Evolutionary conservation across 2,329 filamentous ascomycete genomes (phyloP).

Genomic region (Didymella pinodella): DNA sequence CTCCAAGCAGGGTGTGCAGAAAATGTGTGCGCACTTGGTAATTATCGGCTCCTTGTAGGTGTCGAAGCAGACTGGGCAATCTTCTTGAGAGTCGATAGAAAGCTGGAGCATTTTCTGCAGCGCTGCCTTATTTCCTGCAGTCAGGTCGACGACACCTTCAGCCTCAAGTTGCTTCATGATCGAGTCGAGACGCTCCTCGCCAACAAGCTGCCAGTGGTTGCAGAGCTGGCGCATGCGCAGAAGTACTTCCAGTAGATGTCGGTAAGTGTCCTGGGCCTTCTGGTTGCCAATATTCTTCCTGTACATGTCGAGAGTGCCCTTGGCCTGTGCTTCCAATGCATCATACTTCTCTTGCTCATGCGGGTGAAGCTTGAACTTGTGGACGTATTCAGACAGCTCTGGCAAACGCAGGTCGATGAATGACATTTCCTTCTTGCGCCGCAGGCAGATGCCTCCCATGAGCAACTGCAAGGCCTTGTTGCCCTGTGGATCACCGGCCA

Average conservation of each 20-base stretch:
- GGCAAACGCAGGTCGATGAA: constrained; percentile 85
- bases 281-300: constrained; percentile 55
- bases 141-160: constrained; percentile 73
- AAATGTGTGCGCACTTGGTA: constrained; percentile 83
- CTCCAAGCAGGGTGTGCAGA: constrained; percentile 76
- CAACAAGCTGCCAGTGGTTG: constrained; percentile 87
- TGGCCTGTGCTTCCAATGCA: constrained; percentile 73
- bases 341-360: constrained; percentile 82
- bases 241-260: constrained; percentile 79
- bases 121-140: constrained; percentile 73
- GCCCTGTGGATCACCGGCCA: constrained; percentile 63
- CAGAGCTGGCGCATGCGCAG: constrained; percentile 85
- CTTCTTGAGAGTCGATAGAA: constrained; percentile 80
- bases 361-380: constrained; percentile 74
- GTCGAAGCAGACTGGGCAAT: constrained; percentile 84
- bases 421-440: constrained; percentile 85
- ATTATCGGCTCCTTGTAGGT: constrained; percentile 76
- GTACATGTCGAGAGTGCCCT: constrained; percentile 71
- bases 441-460: constrained; percentile 81
- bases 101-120: constrained; percentile 79
- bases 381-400: constrained; percentile 77
- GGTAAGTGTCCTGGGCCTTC: constrained; percentile 63
- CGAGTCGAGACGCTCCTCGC: constrained; percentile 72
- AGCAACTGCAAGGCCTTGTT: constrained; percentile 74
- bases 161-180: constrained; percentile 74